Evolutionary conservation across 345 rosid species (phyloP).

Genomic region (Populus nigra): DNA sequence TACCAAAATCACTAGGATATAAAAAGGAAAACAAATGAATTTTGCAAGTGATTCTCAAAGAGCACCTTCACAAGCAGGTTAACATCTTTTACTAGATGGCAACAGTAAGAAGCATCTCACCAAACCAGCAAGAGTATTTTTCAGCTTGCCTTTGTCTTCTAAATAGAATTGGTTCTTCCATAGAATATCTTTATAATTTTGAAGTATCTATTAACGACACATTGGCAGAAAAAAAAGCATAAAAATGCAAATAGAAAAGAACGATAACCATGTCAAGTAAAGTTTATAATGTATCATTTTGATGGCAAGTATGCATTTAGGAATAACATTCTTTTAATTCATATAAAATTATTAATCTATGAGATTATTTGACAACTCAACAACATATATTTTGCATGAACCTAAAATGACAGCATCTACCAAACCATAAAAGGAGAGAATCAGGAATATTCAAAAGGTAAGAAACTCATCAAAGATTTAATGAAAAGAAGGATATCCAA

Average conservation of each 20-base stretch:
- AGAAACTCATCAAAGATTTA: background rate
- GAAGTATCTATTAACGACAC: slow-evolving; percentile 56
- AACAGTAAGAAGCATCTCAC: slow-evolving; percentile 66
- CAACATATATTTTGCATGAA: background rate
- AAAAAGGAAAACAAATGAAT: background rate
- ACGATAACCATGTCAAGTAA: background rate
- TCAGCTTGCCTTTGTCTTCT: slow-evolving; percentile 72
- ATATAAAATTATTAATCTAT: background rate
- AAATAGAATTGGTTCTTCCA: slow-evolving; percentile 57
- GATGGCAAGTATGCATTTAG: background rate
- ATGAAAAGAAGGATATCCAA: background rate
- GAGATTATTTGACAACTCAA: background rate
- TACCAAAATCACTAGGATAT: background rate
- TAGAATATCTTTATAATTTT: slow-evolving; percentile 68
- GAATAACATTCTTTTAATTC: background rate
- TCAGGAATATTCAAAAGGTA: background rate
- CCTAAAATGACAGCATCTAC: background rate
- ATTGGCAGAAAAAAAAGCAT: slow-evolving; percentile 5
- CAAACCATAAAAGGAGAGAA: background rate
- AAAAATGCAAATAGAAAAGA: background rate
- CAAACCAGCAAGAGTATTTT: slow-evolving; percentile 65
- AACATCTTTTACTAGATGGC: slow-evolving; percentile 41
- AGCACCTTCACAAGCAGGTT: slow-evolving; percentile 45
- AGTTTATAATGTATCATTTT: background rate
- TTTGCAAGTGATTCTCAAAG: slow-evolving; percentile 7